Base-by-base conservation (phyloP, 495 filamentous ascomycete species). In the Pseudomonodictys pantanalensis region DNA sequence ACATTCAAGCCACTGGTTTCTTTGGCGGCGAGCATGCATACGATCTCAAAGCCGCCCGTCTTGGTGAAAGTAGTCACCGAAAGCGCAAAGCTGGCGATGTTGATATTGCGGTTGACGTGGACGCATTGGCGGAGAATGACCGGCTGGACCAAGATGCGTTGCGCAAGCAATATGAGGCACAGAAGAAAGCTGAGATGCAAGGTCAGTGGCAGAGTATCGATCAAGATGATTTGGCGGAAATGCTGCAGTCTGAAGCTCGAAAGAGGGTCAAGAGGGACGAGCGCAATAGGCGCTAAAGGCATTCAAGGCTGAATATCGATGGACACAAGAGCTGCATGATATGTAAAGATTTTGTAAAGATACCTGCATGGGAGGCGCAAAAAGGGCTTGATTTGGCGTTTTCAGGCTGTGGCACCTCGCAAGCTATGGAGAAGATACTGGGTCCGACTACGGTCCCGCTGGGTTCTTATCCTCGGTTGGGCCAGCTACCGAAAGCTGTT, bases 1-100 rank as follows among this genome's bases (percentile, higher is more conserved):
- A 88, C 68, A 83, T 89, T 18, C 82, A 85, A 46, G 83, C 89
- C 15, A 87, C 92, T 60, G 93, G 93, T 39, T 97, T 97, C 79
- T 97, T 98, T 69, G 93, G 93, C 35, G 89, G 91, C 56, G 93
- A 98, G 64, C 86, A 88, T 65, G 86, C 86, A 12, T 98, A 98
- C 73, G 91, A 97, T 74, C 81, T 98, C 44, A 72, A 77, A 46
- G 75, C 72, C 38, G 65, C 78, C 50, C 70, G 78, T 17, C 81
- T 97, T 2, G 93, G 91, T 10, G 83, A 83, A 56, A 89, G 92
- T 54, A 83, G 88, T 38, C 84, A 72, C 29, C 79, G 86, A 54
- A 92, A 97, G 80, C 79, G 95, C 52, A 97, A 96, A 81, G 92
- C 88, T 0, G 93, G 91, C 15, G 93, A 98, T 73, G 82, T 98